Evolutionary conservation across 371 early-diverging fungal species (phyloP), one percentile per base, ranked within the genome.

Genomic region (Lichtheimia ornata): DNA sequence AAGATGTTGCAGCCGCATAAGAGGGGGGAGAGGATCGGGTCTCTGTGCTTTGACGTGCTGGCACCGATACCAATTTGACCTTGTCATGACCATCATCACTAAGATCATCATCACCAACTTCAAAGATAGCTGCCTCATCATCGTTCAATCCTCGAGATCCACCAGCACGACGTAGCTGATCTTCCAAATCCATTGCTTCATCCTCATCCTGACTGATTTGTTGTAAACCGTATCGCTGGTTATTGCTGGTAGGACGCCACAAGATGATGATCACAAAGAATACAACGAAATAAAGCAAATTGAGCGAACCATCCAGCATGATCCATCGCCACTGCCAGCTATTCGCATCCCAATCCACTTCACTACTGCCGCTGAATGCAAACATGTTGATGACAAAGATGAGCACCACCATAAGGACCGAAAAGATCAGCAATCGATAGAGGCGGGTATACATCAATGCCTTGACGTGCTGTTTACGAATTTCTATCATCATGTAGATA

Each of bases 221-320:
- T 66, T 75, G 74, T 49, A 82, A 59, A 5, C 82, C 90, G 66
- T 89, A 93, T 42, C 97, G 84, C 58, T 90, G 86, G 74, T 98
- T 98, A 67, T 96, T 91, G 18, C 73, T 79, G 0, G 97, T 97
- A 2, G 97, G 98, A 56, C 95, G 72, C 98, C 98, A 98, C 61
- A 95, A 77, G 40, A 89, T 77, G 24, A 88, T 76, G 63, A 97
- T 93, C 13, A 85, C 76, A 2, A 85, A 71, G 65, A 94, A 91
- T 2, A 92, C 90, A 22, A 88, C 65, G 60, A 95, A 86, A 63
- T 95, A 98, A 43, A 95, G 76, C 6, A 90, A 63, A 63, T 93
- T 89, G 43, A 91, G 67, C 87, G 90, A 90, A 12, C 97, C 98
- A 65, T 96, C 96, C 47, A 94, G 71, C 73, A 96, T 84, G 72